Evolutionary conservation across 768 basidiomycete genomes (phyloP), one percentile per base, ranked within the genome.

Genomic region (Phanerochaete sordida): DNA sequence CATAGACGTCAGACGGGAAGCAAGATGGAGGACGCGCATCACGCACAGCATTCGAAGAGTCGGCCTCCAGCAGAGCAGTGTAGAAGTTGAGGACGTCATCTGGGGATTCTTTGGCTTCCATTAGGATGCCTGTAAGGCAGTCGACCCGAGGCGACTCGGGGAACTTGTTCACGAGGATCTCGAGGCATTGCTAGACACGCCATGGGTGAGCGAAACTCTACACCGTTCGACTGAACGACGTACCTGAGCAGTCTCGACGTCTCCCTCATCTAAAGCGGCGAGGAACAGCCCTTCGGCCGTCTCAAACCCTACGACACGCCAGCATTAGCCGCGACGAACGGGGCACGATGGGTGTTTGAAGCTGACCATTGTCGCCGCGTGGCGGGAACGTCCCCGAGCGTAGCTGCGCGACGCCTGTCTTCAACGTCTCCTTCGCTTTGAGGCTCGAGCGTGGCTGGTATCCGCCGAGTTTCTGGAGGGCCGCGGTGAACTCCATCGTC

Each of bases 111-210:
- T 81, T 80, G 0, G 83, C 84, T 68, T 96, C 94, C 73, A 90
- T 80, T 58, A 90, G 79, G 60, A 93, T 86, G 1, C 95, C 94
- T 26, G 82, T 79, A 23, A 97, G 81, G 23, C 86, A 81, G 37
- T 90, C 84, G 1, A 93, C 88, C 23, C 95, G 84, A 21, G 90
- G 88, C 0, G 93, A 95, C 28, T 75, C 83, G 0, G 88, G 87
- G 68, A 95, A 95, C 72, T 84, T 85, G 54, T 79, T 74, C 19
- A 74, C 68, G 21, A 95, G 80, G 60, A 80, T 80, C 56, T 79
- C 73, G 45, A 92, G 76, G 68, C 88, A 89, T 69, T 79, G 75
- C 90, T 91, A 30, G 48, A 15, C 6, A 45, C 23, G 44, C 15
- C 30, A 44, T 46, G 59, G 46, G 27, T 54, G 37, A 7, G 48